Evolutionary conservation across 352 stramenopile species (phyloP), one percentile per base, ranked within the genome.

Genomic region (Globisporangium nunn): DNA sequence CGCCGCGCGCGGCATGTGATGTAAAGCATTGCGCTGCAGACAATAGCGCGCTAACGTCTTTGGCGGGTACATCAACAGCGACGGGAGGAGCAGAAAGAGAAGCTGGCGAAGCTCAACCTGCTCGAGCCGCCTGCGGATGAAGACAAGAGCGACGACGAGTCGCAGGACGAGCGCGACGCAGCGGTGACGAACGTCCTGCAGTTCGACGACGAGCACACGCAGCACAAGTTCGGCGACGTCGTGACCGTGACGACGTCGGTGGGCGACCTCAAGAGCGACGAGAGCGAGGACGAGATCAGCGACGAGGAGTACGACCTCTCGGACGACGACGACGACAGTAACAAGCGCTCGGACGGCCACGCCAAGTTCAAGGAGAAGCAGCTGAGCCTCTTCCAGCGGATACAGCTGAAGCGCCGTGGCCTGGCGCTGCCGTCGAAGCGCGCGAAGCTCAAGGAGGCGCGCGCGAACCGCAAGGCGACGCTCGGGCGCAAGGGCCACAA

Each of bases 221-320:
- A 93, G 70, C 72, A 68, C 40, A 92, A 93, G 64, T 95, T 93
- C 49, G 85, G 85, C 39, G 77, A 93, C 50, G 81, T 92, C 30
- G 85, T 95, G 57, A 95, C 83, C 12, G 83, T 95, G 62, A 91
- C 77, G 43, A 95, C 85, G 50, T 88, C 75, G 2, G 70, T 95
- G 2, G 85, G 81, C 18, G 81, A 87, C 40, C 61, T 95, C 14
- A 66, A 82, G 65, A 92, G 82, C 65, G 82, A 95, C 54, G 83
- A 68, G 23, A 81, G 87, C 12, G 78, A 87, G 39, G 71, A 88
- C 46, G 59, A 77, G 18, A 72, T 71, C 50, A 88, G 71, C 33
- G 78, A 85, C n/a, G 82, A 86, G 29, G 71, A 89, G 31, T 65
- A 78, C 43, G 74, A 73, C 39, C 64, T 81, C 33, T 78, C 70